Conservation (phyloP, 495 filamentous ascomycete genomes). For the Neurospora sp. region DNA sequence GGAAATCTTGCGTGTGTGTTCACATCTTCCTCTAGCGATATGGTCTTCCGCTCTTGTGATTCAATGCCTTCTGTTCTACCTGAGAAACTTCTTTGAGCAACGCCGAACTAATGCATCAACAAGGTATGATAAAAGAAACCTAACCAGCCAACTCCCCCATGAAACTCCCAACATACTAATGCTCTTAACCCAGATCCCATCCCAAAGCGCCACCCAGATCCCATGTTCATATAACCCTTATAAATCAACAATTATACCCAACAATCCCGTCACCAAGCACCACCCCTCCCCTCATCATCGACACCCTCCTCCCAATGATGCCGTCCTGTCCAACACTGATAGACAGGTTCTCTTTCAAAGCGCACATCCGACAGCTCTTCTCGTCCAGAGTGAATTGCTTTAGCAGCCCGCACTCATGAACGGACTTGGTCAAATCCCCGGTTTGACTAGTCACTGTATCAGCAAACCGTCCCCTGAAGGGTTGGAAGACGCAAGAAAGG, state of each 20-base stretch:
- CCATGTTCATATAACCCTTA: background rate
- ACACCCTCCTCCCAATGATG: slow-evolving; percentile 38
- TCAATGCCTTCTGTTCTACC: background rate
- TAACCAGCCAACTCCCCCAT: background rate
- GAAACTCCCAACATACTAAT: background rate
- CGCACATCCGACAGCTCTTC: background rate
- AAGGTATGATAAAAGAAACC: background rate
- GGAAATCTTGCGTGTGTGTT: background rate
- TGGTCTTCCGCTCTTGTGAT: background rate
- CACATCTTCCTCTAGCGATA: background rate
- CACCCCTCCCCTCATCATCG: slow-evolving; percentile 20
- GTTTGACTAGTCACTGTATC: slow-evolving; percentile 16
- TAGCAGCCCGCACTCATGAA: slow-evolving; percentile 25
- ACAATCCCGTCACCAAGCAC: slow-evolving; percentile 36
- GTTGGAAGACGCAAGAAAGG: background rate
- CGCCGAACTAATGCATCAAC: background rate
- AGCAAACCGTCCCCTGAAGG: background rate
- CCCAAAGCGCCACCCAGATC: background rate
- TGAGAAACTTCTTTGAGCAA: background rate
- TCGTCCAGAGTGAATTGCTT: slow-evolving; percentile 18
- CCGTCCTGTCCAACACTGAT: slow-evolving; percentile 32
- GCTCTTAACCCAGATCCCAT: background rate
- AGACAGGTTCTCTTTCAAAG: slow-evolving; percentile 24
- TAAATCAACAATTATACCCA: slow-evolving; percentile 28
- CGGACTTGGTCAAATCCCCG: slow-evolving; percentile 26